Conservation (phyloP, 192 early-diverging fungal genomes). For the Podila epicladia region DNA sequence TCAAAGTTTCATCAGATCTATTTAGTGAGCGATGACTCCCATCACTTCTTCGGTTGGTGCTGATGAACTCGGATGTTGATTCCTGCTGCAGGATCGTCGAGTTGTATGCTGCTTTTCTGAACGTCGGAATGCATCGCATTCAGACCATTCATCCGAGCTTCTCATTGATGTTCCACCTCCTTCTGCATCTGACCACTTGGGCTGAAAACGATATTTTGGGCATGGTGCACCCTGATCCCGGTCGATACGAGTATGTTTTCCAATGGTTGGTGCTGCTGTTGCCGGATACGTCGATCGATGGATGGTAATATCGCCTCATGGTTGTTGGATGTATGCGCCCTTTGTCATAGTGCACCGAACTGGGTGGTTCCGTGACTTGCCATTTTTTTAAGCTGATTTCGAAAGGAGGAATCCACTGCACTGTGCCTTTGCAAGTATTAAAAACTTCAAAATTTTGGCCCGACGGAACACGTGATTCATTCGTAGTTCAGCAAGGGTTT, state of each 20-base stretch:
- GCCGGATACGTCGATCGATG: neutral
- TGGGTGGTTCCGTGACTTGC: constrained; percentile 5
- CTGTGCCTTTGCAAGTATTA: neutral
- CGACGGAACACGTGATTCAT: neutral
- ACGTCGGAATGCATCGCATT: too few species aligned
- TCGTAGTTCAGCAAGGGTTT: neutral
- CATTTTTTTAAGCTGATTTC: constrained; percentile 6
- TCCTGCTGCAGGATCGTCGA: neutral
- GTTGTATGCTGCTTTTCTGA: too few species aligned
- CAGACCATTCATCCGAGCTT: too few species aligned
- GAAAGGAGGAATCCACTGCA: neutral
- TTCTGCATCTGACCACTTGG: neutral
- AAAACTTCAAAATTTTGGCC: neutral
- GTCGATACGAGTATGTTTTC: neutral
- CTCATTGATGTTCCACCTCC: neutral
- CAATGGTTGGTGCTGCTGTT: neutral
- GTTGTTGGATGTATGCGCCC: neutral
- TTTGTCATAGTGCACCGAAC: constrained; percentile 1
- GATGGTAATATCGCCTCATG: neutral
- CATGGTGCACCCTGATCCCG: neutral
- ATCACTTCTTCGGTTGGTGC: neutral
- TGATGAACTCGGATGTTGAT: neutral
- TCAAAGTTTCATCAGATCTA: neutral
- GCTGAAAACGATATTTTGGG: neutral
- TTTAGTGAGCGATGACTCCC: neutral